A percentile compares a stretch with the other conserved stretches of the same genome.
Evolutionary conservation across 495 filamentous ascomycete species (phyloP).

Genomic region (Xylaria telfairii): DNA sequence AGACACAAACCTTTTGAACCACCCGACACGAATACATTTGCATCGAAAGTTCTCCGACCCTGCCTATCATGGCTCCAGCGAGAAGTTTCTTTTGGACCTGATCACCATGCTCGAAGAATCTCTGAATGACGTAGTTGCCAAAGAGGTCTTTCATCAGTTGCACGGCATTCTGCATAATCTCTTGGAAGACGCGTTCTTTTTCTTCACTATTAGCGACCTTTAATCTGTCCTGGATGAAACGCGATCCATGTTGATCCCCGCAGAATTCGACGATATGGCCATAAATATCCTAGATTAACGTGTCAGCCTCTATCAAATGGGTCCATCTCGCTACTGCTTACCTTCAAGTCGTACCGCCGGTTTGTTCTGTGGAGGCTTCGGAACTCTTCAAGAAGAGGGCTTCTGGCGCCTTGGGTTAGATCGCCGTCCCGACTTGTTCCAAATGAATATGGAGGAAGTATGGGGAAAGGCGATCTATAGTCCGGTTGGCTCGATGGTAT

Average conservation of each 20-base stretch:
- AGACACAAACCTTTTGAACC: slow-evolving; percentile 78
- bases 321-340: slow-evolving; percentile 37
- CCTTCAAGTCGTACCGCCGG: slow-evolving; percentile 85
- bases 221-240: slow-evolving; percentile 95
- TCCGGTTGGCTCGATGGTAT: background rate
- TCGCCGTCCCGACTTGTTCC: slow-evolving; percentile 63
- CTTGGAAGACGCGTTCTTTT: slow-evolving; percentile 90
- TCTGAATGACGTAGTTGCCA: slow-evolving; percentile 98
- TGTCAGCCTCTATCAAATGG: slow-evolving; percentile 1
- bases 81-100: slow-evolving; percentile 90
- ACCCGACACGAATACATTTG: slow-evolving; percentile 97
- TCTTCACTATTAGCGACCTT: slow-evolving; percentile 96
- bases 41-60: slow-evolving; percentile 76
- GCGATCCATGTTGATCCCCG: slow-evolving; percentile 93
- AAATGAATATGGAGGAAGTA: background rate
- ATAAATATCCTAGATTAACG: slow-evolving; percentile 74
- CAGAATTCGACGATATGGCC: slow-evolving; percentile 91
- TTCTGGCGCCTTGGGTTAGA: slow-evolving; percentile 67
- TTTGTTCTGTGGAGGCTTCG: slow-evolving; percentile 74
- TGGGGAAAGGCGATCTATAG: background rate
- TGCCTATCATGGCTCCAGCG: slow-evolving; percentile 84
- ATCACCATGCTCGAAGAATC: slow-evolving; percentile 96
- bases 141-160: slow-evolving; percentile 97
- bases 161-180: slow-evolving; percentile 80
- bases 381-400: slow-evolving; percentile 80